These are phyloP conservation scores for Arthroderma uncinatum DNA, from an alignment of 2,329 filamentous ascomycete genomes.

Conservation along the genomic window DNA sequence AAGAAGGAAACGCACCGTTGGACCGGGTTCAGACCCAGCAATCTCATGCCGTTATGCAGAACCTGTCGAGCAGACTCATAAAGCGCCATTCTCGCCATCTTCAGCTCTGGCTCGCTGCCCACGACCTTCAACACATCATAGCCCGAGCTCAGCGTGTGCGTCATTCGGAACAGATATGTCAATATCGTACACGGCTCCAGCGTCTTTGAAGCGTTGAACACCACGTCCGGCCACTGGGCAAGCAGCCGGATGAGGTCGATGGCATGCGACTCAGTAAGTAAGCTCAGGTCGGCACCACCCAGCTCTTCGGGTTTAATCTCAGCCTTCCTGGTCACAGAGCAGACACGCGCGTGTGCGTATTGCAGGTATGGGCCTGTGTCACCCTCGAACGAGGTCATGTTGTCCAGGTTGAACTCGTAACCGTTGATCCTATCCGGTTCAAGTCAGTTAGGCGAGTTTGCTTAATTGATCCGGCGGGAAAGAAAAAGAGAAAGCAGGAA, in stretches of 20 bases:
- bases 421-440: conserved; percentile 43
- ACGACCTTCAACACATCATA: conserved; percentile 55
- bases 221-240: conserved; percentile 54
- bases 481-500: not conserved
- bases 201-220: conserved; percentile 52
- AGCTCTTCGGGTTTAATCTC: conserved; percentile 39
- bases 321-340: conserved; percentile 49
- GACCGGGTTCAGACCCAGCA: conserved; percentile 55
- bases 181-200: conserved; percentile 58
- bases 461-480: not conserved
- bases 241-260: conserved; percentile 51
- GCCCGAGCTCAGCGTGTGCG: conserved; percentile 49
- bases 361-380: conserved; percentile 56
- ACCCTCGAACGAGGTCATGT: conserved; percentile 56
- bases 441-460: not conserved
- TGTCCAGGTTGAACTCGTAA: conserved; percentile 54
- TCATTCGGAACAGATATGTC: conserved; percentile 57
- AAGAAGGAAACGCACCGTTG: conserved; percentile 34
- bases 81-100: conserved; percentile 49
- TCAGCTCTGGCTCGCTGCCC: conserved; percentile 47
- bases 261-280: conserved; percentile 52
- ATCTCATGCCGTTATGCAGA: conserved; percentile 53
- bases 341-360: conserved; percentile 51
- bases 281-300: conserved; percentile 44
- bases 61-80: conserved; percentile 54